Evolutionary conservation across 2,329 filamentous ascomycete genomes (phyloP).

Genomic region (Aspergillus calidoustus): DNA sequence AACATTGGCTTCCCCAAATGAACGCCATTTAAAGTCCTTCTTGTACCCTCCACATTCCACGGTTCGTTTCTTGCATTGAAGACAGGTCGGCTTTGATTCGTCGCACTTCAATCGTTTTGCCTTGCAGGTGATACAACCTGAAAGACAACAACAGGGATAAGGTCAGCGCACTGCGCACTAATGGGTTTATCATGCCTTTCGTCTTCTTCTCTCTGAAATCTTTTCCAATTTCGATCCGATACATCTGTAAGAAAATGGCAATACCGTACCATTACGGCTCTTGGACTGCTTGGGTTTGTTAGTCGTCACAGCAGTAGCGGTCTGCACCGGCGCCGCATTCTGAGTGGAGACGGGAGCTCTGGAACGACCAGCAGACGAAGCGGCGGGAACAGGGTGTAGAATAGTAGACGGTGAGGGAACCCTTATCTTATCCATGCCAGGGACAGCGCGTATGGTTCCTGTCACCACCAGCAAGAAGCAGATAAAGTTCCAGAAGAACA

Average conservation of each 20-base stretch:
- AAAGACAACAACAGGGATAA: constrained; percentile 27
- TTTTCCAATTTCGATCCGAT: constrained; percentile 6
- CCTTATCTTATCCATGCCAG: constrained; percentile 61
- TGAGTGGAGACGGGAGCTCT: constrained; percentile 34
- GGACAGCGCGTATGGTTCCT: constrained; percentile 22
- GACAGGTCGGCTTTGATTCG: constrained; percentile 70
- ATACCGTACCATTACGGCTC: constrained; percentile 70
- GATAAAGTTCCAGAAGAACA: not conserved
- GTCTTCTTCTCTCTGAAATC: constrained; percentile 15
- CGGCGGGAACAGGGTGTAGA: constrained; percentile 43
- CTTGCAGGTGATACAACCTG: constrained; percentile 76
- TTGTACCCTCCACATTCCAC: constrained; percentile 73
- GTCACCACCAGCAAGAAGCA: constrained; percentile 1
- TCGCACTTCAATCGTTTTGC: constrained; percentile 75
- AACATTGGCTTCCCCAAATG: constrained; percentile 68
- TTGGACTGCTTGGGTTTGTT: constrained; percentile 74
- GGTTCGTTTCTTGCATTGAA: constrained; percentile 68
- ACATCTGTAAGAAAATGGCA: constrained; percentile 19
- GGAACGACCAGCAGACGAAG: constrained; percentile 31
- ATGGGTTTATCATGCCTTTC: constrained; percentile 12
- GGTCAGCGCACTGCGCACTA: constrained; percentile 35
- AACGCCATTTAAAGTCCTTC: constrained; percentile 76
- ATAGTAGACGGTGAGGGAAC: constrained; percentile 64
- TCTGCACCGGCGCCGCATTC: constrained; percentile 23
- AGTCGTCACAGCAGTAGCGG: constrained; percentile 16